These are phyloP conservation scores for Acanthamoeba lenticulata DNA, from an alignment of 208 protist species.

Conservation along the genomic window DNA sequence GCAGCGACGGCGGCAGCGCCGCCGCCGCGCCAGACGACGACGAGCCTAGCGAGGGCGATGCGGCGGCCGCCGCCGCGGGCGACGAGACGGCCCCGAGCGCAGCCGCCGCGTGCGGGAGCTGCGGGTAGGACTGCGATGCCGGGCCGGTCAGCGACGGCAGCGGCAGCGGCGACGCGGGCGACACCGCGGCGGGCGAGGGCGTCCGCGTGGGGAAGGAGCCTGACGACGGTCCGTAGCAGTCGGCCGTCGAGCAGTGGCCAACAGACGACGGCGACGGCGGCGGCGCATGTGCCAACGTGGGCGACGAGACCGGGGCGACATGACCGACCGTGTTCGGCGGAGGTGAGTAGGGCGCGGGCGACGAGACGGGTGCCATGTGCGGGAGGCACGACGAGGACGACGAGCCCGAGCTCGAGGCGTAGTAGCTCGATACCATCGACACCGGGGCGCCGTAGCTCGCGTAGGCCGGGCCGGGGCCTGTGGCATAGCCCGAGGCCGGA, in stretches of 20 bases:
- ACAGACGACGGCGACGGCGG: background rate
- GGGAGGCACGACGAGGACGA: background rate
- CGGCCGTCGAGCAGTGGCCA: background rate
- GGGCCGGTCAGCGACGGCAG: background rate
- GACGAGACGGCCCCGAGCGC: background rate
- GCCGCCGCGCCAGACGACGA: background rate
- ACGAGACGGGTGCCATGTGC: background rate
- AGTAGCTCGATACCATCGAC: background rate
- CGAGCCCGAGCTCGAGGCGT: background rate
- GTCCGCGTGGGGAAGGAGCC: background rate
- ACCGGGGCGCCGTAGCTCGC: background rate
- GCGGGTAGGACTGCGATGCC: conserved; percentile 4
- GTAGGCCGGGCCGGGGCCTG: background rate
- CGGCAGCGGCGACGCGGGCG: background rate
- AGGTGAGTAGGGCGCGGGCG: background rate
- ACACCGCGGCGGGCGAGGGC: background rate
- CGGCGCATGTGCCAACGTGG: background rate
- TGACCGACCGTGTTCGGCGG: background rate
- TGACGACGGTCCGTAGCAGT: background rate
- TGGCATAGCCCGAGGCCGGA: too few species aligned
- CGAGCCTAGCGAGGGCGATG: background rate
- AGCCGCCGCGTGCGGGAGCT: background rate
- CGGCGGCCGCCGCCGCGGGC: background rate
- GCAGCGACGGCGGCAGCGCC: background rate
- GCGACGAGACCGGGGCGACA: background rate